phyloP scores from a whole-genome alignment of 2,329 filamentous ascomycete species.

The Pseudogymnoascus sp. region DNA sequence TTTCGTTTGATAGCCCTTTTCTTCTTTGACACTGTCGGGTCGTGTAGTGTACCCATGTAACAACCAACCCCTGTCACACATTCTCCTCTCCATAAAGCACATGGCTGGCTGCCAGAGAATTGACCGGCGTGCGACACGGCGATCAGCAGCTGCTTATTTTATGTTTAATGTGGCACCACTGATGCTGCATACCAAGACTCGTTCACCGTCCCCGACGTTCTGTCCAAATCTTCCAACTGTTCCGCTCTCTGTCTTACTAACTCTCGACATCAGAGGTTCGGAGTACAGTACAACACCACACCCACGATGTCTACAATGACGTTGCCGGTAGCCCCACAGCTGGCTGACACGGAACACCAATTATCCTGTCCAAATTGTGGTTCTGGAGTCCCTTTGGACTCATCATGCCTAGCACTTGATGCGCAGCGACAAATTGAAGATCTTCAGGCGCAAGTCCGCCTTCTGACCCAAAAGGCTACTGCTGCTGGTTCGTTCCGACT shows the following conservation, averaged over 20 bases:
- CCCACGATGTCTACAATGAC: slow-evolving; percentile 26
- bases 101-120: slow-evolving; percentile 4
- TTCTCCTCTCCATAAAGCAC: background rate
- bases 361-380: slow-evolving; percentile 28
- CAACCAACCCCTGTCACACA: background rate
- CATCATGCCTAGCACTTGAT: slow-evolving; percentile 9
- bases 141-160: slow-evolving; percentile 4
- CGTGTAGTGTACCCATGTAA: background rate
- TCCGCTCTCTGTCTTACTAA: background rate
- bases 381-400: slow-evolving; percentile 17
- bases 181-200: background rate
- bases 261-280: background rate
- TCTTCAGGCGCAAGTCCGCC: slow-evolving; percentile 61
- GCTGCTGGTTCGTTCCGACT: slow-evolving; percentile 42
- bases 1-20: background rate
- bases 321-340: slow-evolving; percentile 22
- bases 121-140: slow-evolving; percentile 1
- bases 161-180: background rate
- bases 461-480: slow-evolving; percentile 63
- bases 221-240: background rate
- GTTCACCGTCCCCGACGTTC: background rate
- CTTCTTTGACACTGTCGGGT: background rate
- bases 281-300: background rate
- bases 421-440: slow-evolving; percentile 57
- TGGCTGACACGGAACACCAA: slow-evolving; percentile 9